phyloP scores from a whole-genome alignment of 78 protist species.

The Emiliania huxleyi region DNA sequence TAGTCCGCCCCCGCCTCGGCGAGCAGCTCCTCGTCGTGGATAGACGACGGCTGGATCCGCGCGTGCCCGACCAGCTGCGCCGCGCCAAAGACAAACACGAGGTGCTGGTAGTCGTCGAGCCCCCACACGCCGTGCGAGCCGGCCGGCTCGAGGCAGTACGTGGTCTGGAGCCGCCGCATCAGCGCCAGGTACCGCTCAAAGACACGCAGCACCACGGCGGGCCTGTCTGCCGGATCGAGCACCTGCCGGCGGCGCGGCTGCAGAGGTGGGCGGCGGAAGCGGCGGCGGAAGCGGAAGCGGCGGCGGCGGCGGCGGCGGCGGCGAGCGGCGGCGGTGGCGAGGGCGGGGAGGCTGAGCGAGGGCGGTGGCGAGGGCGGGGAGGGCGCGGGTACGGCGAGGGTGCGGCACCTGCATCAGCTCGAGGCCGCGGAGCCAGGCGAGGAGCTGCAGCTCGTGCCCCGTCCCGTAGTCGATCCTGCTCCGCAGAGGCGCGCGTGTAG shows the following conservation, averaged over 20 bases:
- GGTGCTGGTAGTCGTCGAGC: conserved; percentile 93
- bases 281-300: too few relatives aligned
- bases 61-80: conserved; percentile 64
- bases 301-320: too few relatives aligned
- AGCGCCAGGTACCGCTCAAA: conserved; percentile 68
- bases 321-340: too few relatives aligned
- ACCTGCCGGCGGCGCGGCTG: neutral
- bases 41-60: neutral
- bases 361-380: too few relatives aligned
- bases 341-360: too few relatives aligned
- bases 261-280: neutral
- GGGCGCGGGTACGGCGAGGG: neutral
- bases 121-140: conserved; percentile 98
- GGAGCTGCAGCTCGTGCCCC: conserved; percentile 91
- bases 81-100: conserved; percentile 91
- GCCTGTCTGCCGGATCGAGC: neutral
- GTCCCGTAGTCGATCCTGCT: too few relatives aligned
- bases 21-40: neutral
- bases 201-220: neutral
- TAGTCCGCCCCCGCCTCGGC: neutral
- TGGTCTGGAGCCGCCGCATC: conserved; percentile 66
- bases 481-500: too few relatives aligned
- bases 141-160: conserved; percentile 94
- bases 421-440: neutral
- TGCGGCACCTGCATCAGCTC: neutral